Evolutionary conservation across 345 rosid genomes (phyloP).

Genomic region (Populus simonii): DNA sequence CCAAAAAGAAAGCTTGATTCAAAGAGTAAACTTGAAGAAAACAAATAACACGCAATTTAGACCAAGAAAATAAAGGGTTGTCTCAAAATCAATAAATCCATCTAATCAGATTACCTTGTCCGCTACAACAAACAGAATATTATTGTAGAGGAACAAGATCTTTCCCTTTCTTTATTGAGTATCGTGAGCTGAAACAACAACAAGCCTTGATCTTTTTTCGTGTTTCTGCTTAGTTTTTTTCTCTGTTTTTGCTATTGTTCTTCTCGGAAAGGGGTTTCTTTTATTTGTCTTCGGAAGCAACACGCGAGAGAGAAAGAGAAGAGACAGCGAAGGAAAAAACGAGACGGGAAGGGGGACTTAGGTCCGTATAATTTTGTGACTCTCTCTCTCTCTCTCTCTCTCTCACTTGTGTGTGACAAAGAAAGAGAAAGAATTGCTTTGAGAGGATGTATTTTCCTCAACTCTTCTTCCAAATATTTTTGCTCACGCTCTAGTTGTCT

Average conservation of each 20-base stretch:
- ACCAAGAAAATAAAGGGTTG: neutral
- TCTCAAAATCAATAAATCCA: neutral
- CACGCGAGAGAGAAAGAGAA: slow-evolving; percentile 19
- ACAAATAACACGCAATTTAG: neutral
- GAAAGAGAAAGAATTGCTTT: neutral
- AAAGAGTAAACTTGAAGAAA: slow-evolving; percentile 14
- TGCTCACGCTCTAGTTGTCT: too few species aligned
- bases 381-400: neutral
- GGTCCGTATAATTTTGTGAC: neutral
- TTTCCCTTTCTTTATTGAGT: neutral
- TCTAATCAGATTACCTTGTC: slow-evolving; percentile 39
- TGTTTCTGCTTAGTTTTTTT: neutral
- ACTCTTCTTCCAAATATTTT: too few species aligned
- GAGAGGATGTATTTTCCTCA: neutral
- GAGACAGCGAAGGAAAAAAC: neutral
- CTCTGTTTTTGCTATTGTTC: neutral
- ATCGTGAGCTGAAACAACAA: neutral
- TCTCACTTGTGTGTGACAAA: neutral
- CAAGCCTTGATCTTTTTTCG: neutral
- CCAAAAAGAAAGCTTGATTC: slow-evolving; percentile 16
- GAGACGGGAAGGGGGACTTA: neutral
- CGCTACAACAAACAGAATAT: slow-evolving; percentile 34
- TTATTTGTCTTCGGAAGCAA: slow-evolving; percentile 18
- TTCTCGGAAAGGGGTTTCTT: neutral
- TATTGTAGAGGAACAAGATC: slow-evolving; percentile 36